These are phyloP conservation scores for Onygena corvina DNA, from an alignment of 2,329 filamentous ascomycete genomes.

Conservation along the genomic window DNA sequence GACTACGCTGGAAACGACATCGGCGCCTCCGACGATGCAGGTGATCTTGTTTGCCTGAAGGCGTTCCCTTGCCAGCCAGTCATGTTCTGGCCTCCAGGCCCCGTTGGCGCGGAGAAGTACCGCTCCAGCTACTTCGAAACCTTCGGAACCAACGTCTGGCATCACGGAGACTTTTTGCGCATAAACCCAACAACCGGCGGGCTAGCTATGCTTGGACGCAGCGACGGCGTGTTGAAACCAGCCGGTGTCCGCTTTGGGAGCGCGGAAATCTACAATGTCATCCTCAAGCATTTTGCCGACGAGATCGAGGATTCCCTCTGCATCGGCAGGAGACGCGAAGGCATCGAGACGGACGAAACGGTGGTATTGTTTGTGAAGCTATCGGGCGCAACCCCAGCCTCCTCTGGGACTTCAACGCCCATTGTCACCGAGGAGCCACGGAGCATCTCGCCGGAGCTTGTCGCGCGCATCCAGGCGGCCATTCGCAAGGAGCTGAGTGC, in stretches of 20 bases:
- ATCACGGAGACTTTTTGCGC: constrained; percentile 84
- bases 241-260: constrained; percentile 83
- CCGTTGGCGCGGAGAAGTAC: constrained; percentile 63
- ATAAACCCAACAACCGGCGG: constrained; percentile 61
- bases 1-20: constrained; percentile 49
- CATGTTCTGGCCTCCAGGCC: constrained; percentile 63
- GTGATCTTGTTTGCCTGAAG: constrained; percentile 74
- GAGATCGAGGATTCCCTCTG: constrained; percentile 80
- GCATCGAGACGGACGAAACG: constrained; percentile 65
- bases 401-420: constrained; percentile 13
- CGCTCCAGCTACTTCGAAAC: constrained; percentile 74
- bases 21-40: constrained; percentile 53
- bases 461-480: constrained; percentile 50
- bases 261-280: constrained; percentile 92
- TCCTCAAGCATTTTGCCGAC: constrained; percentile 66
- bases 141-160: constrained; percentile 61
- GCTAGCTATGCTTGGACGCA: constrained; percentile 80
- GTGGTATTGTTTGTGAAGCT: constrained; percentile 84
- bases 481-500: constrained; percentile 72
- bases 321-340: constrained; percentile 59
- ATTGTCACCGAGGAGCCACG: constrained; percentile 31
- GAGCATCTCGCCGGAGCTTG: constrained; percentile 49
- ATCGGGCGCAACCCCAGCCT: constrained; percentile 26
- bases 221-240: constrained; percentile 87
- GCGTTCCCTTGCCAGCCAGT: constrained; percentile 88